phyloP scores from a whole-genome alignment of 768 basidiomycete species.

The Panaeolus cyanescens region DNA sequence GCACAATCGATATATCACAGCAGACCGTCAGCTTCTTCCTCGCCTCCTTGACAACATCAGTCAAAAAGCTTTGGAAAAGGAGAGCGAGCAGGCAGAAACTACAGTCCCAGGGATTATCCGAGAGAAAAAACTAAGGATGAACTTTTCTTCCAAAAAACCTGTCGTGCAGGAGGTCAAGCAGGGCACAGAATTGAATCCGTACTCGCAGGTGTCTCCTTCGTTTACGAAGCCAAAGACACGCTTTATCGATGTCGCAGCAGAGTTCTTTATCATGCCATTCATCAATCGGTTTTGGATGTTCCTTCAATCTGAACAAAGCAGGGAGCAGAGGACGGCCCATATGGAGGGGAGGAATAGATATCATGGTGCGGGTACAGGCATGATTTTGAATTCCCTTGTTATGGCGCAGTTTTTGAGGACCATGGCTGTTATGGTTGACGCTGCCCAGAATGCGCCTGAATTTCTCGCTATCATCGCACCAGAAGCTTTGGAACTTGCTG shows the following conservation, averaged over 20 bases:
- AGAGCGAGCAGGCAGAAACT: conserved; percentile 48
- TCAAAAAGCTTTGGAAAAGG: conserved; percentile 60
- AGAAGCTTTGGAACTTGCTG: conserved; percentile 79
- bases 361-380: conserved; percentile 75
- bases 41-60: conserved; percentile 66
- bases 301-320: conserved; percentile 78
- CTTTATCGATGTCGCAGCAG: conserved; percentile 78
- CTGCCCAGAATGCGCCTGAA: conserved; percentile 75
- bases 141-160: conserved; percentile 59
- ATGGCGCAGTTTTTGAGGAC: conserved; percentile 78
- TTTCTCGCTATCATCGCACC: conserved; percentile 85
- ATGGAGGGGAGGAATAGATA: conserved; percentile 59
- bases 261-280: conserved; percentile 86
- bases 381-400: conserved; percentile 78
- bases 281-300: conserved; percentile 96
- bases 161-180: conserved; percentile 46
- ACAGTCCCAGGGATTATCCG: conserved; percentile 65
- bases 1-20: conserved; percentile 66
- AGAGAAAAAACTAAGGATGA: conserved; percentile 33
- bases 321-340: conserved; percentile 69
- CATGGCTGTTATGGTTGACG: conserved; percentile 78
- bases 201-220: conserved; percentile 5
- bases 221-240: conserved; percentile 26
- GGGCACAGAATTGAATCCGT: conserved; percentile 15
- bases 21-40: conserved; percentile 50